Evolutionary conservation across 208 protist genomes (phyloP).

Genomic region (Zelonia costaricensis): DNA sequence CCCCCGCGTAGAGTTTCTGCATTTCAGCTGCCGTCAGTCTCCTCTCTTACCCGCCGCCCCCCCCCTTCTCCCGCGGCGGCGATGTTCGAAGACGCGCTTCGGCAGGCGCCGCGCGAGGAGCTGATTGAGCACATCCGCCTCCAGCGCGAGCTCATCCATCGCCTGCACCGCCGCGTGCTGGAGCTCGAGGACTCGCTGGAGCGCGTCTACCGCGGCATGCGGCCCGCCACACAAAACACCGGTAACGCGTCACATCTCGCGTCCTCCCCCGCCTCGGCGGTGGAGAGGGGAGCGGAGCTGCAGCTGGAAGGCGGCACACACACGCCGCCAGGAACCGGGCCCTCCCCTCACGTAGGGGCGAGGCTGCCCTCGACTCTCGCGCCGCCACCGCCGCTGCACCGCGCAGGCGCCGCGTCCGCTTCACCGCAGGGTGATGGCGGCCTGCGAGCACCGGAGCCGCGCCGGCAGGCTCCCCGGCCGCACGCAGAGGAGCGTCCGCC

Average conservation of each 20-base stretch:
- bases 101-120: slow-evolving; percentile 49
- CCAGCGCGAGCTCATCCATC: slow-evolving; percentile 63
- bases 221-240: background rate
- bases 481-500: background rate
- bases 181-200: slow-evolving; percentile 47
- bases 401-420: no score
- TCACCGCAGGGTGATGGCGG: background rate
- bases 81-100: slow-evolving; percentile 38
- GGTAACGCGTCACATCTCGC: no score
- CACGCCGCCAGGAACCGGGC: no score
- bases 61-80: background rate
- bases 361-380: no score
- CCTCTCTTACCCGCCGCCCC: background rate
- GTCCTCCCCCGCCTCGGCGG: no score
- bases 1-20: no score
- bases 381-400: no score
- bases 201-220: background rate
- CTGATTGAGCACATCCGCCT: slow-evolving; percentile 55
- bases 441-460: slow-evolving; percentile 5
- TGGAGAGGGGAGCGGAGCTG: no score
- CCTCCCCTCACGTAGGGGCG: no score
- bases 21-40: no score
- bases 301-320: no score
- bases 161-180: slow-evolving; percentile 51
- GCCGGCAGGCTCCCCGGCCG: slow-evolving; percentile 3